Base-by-base conservation (phyloP, 768 basidiomycete genomes). In the Tremella mesenterica region DNA sequence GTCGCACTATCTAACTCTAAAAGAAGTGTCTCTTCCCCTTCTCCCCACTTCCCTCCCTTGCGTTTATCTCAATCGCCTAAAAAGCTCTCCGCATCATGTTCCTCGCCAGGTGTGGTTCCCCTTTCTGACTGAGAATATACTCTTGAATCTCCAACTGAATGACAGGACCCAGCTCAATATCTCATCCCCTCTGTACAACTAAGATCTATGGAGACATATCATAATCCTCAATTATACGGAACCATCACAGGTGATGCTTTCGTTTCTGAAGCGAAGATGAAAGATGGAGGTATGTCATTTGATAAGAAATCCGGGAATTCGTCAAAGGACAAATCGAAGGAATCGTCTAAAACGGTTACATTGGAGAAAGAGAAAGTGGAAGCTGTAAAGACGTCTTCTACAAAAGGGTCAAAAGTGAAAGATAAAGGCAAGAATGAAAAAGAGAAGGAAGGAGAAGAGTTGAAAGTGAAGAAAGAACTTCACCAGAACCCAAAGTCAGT, bases 81-180 rank as follows among this genome's bases (percentile, higher is more conserved):
- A n/a, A n/a, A n/a, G n/a, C n/a, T n/a, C n/a, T n/a, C n/a, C n/a
- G n/a, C n/a, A n/a, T n/a, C n/a, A n/a, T n/a, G n/a, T n/a, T n/a
- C n/a, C n/a, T n/a, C n/a, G n/a, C n/a, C n/a, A n/a, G n/a, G n/a
- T n/a, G n/a, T n/a, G n/a, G n/a, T n/a, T n/a, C n/a, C n/a, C n/a
- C n/a, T n/a, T n/a, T n/a, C n/a, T n/a, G n/a, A n/a, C n/a, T n/a
- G n/a, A n/a, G n/a, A n/a, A n/a, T n/a, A n/a, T n/a, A n/a, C n/a
- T n/a, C n/a, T n/a, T n/a, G n/a, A n/a, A n/a, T n/a, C n/a, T n/a
- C 3, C 9, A n/a, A 46, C 54, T 59, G 26, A 53, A n/a, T 29
- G 29, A 23, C 44, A 69, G 67, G 67, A 69, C 28, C 67, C 64
- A 3, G 64, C 58, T 1, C 64, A 64, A 44, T 69, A 66, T 28